Evolutionary conservation across 2,329 filamentous ascomycete genomes (phyloP), one percentile per base, ranked within the genome.

Genomic region (Fusarium pilosicola): DNA sequence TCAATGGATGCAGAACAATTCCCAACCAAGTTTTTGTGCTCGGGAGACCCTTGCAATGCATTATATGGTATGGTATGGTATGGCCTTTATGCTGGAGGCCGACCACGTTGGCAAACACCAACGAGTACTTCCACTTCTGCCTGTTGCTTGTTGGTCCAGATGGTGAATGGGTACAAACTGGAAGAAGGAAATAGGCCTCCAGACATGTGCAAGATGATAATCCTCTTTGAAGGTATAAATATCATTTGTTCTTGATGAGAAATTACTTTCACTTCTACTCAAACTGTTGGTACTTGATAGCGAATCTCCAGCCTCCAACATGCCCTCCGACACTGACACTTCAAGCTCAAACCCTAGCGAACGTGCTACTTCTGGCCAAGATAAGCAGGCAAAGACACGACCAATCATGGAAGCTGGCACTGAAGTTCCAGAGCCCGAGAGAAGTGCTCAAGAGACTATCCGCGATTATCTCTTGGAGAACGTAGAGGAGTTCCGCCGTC

Each of bases 391-490:
- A 5, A 22, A 32, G 9, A 3, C 20, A 10, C 7, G 5, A 2
- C 5, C 8, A 36, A 52, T 28, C 14, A 14, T n/a, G 14, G 4
- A 20, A 7, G 30, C 14, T 7, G 14, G 30, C 1, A 8, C 12
- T 9, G 38, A 39, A 9, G 26, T 10, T 15, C 18, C 26, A 2
- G 56, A 51, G 10, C 6, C 32, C 11, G 48, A 57, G 6, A 18
- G 11, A 30, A 8, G 30, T 6, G 61, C 55, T 6, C 32, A 60
- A 10, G 30, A 56, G 7, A 22, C n/a, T 26, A 30, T 74, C 15
- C 55, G 5, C 5, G 26, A 60, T 4, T 67, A 72, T 41, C 45
- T 74, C 4, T 13, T 24, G 12, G 36, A 70, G 11, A 46, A 66
- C 18, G 57, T 64, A 0, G 15, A 39, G 6, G 60, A 73, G 17